Base-by-base conservation (phyloP, 2,329 filamentous ascomycete genomes). In the Ophiostoma tasmaniense region DNA sequence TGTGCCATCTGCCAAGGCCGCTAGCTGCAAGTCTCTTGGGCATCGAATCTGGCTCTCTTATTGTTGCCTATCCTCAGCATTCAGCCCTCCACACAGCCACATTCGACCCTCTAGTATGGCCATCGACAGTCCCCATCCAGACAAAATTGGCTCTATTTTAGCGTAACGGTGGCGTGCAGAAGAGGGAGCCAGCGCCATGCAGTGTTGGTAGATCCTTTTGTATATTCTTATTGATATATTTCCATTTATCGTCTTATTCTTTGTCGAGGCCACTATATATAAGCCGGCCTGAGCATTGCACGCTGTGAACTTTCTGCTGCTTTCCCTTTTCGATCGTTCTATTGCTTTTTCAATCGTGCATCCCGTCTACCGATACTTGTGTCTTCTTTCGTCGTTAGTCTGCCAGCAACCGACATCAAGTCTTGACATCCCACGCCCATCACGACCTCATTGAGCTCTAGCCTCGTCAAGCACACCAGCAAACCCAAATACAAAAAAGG, bases 151-250 rank as follows among this genome's bases (percentile, higher is more conserved):
- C 64, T 45, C 64, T 37, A 69, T n/a, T 28, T 20, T 69, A 67
- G 68, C 68, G 68, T 52, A 62, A 66, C 64, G 68, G 64, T 35
- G 33, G 65, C 39, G 37, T 67, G 65, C 42, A 52, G 64, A 50
- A 42, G 42, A 64, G 61, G 61, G 61, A 64, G 61, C 61, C 61
- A 35, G 64, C 64, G 64, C 64, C 28, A 66, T n/a, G 42, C 64
- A 37, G 39, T 37, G n/a, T 45, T 45, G n/a, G 62, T 65, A 33
- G 20, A 39, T 65, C 33, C 10, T 10, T 39, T 35, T 37, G 20
- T 64, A 8, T 14, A 61, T 3, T 17, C 13, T 30, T 61, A 1
- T 22, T 33, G 17, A 13, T 39, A 22, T 25, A 35, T 37, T 33
- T 35, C 2, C 14, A 33, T 30, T 62, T 35, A 10, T 35, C 20